Evolutionary conservation across 2,329 filamentous ascomycete genomes (phyloP), one percentile per base, ranked within the genome.

Genomic region (Blastomyces parvus): DNA sequence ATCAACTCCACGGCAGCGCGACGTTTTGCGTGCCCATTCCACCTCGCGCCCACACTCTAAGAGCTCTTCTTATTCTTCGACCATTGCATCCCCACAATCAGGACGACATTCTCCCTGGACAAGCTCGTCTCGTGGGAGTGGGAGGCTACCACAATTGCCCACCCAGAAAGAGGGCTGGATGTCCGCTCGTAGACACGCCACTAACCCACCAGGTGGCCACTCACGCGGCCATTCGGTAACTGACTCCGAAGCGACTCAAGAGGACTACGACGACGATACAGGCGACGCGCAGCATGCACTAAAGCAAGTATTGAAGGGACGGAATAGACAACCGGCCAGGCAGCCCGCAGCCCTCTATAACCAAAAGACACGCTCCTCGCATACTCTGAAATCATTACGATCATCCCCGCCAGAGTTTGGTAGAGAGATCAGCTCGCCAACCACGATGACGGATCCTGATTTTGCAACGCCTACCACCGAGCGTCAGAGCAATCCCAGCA

Each of bases 401-500:
- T 80, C 78, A 19, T 80, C 78, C 0, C 78, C 78, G 36, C 78
- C 78, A 27, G 71, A 72, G 7, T 70, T 75, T 50, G 65, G 71
- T 27, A 68, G 71, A 17, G 76, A 77, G 59, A 71, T 75, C 53
- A 80, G 72, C 25, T 81, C 80, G n/a, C 81, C 82, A 22, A 80
- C 79, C 1, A 82, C 79, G 36, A 75, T 80, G 63, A 79, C 80
- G 9, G 79, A 82, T 65, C 76, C 79, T 11, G 79, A 79, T 62
- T 67, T 82, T 60, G 77, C 77, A 2, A 84, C 82, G 0, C 82
- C 82, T 1, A 81, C 76, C 64, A 83, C 81, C 19, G 81, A 83
- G 62, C 79, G 80, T 48, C 81, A 79, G 65, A 82, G 77, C 67
- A 78, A 80, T 25, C 80, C 79, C 11, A 80, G 79, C 65, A 79